A percentile compares a stretch with the other conserved stretches of the same genome.
phyloP scores from a whole-genome alignment of 139 green algal genomes.

The Closterium sp. region DNA sequence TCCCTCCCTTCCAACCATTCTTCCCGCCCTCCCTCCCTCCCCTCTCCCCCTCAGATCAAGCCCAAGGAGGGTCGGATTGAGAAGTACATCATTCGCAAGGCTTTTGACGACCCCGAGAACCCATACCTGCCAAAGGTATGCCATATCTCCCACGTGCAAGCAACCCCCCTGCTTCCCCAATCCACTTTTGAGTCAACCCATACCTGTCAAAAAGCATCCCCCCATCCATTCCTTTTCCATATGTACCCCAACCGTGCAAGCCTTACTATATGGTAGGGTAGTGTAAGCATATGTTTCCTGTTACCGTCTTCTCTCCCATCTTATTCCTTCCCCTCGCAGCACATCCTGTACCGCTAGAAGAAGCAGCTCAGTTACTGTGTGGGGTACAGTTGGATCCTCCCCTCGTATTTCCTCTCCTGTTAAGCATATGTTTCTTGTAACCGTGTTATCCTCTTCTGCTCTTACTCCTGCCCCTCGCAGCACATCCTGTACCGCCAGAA shows the following conservation, averaged over 20 bases:
- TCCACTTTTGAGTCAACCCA: neutral
- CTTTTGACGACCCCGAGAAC: conserved; percentile 87
- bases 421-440: no score
- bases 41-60: conserved; percentile 5
- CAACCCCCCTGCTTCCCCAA: neutral
- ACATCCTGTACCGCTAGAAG: conserved; percentile 81
- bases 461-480: conserved; percentile 38
- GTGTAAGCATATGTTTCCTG: no score
- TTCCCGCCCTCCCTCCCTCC: neutral
- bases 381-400: conserved; percentile 61
- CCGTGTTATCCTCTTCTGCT: no score
- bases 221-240: no score
- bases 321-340: conserved; percentile 48
- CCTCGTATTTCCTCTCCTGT: no score
- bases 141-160: neutral
- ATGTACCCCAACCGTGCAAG: no score
- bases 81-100: conserved; percentile 96
- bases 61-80: conserved; percentile 69
- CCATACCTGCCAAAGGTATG: conserved; percentile 77
- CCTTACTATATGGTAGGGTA: no score
- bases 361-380: conserved; percentile 98
- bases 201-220: neutral
- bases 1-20: neutral
- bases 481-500: conserved; percentile 80
- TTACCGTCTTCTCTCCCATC: no score